A percentile compares a stretch with the other conserved stretches of the same genome.
These are phyloP conservation scores for Purpureocillium lavendulum DNA, from an alignment of 2,329 filamentous ascomycete species.

Conservation along the genomic window DNA sequence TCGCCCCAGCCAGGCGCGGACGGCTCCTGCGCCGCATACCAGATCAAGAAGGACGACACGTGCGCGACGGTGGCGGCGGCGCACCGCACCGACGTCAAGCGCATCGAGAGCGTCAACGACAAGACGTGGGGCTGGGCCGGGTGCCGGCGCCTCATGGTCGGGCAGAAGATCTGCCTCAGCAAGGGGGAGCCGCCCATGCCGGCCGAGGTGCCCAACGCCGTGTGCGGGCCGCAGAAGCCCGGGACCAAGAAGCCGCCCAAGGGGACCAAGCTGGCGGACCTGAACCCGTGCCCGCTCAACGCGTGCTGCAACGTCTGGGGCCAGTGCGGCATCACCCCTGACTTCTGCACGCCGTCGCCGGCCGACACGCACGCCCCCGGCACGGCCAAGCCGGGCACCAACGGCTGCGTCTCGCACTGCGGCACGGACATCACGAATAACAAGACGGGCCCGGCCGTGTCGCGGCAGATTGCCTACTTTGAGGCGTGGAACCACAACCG, in stretches of 20 bases:
- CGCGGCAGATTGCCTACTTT: conserved; percentile 12
- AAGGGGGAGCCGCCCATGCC: conserved; percentile 25
- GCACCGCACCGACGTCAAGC: too few species aligned
- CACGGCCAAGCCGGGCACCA: conserved; percentile 8
- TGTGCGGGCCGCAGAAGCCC: conserved; percentile 24
- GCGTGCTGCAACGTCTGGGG: conserved; percentile 28
- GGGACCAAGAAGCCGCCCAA: conserved; percentile 14
- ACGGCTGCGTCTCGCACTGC: conserved; percentile 21
- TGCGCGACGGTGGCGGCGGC: too few species aligned
- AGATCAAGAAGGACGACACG: too few species aligned
- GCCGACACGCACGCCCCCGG: conserved; percentile 12
- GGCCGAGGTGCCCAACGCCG: conserved; percentile 15
- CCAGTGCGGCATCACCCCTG: conserved; percentile 29
- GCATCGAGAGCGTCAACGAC: conserved; percentile 10
- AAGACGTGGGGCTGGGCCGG: conserved; percentile 21
- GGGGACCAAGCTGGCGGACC: conserved; percentile 6
- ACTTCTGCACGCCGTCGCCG: conserved; percentile 25
- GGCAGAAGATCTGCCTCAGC: conserved; percentile 22
- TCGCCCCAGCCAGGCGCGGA: too few species aligned
- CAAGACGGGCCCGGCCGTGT: neutral
- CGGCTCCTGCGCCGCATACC: too few species aligned
- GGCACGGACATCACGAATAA: conserved; percentile 14
- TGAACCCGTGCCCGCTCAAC: conserved; percentile 21
- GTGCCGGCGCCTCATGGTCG: conserved; percentile 15
- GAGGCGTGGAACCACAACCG: conserved; percentile 5